These are phyloP conservation scores for Euryodendron excelsum DNA, from an alignment of 148 eudicot species.

Conservation along the genomic window DNA sequence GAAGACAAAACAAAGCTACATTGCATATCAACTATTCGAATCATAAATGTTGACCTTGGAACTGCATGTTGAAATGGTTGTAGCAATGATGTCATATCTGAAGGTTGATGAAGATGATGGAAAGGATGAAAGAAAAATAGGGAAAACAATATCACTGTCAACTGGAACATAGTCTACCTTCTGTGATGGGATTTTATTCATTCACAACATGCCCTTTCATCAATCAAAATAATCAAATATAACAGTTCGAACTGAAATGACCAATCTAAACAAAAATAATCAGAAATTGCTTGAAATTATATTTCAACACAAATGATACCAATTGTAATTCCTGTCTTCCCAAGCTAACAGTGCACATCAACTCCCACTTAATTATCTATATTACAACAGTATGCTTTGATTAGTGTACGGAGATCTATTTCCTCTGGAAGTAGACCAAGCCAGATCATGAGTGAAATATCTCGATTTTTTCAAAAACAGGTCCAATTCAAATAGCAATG, in stretches of 20 bases:
- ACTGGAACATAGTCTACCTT: not conserved
- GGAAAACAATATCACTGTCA: not conserved
- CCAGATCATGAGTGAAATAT: no score
- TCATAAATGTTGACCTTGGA: not conserved
- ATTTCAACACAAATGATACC: not conserved
- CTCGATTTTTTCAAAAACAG: no score
- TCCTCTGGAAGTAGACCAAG: no score
- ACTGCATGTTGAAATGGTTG: not conserved
- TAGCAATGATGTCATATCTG: not conserved
- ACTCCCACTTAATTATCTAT: not conserved
- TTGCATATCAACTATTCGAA: no score
- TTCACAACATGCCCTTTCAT: not conserved
- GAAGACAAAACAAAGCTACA: not conserved
- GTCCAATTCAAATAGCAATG: no score
- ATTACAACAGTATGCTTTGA: not conserved
- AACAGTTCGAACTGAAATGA: slow-evolving; percentile 1
- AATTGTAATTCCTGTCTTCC: not conserved
- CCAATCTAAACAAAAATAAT: not conserved
- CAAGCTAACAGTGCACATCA: not conserved
- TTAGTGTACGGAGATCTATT: not conserved
- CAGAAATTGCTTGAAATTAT: not conserved
- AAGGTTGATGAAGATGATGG: not conserved
- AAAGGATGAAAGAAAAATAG: not conserved
- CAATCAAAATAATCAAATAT: not conserved
- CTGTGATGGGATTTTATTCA: not conserved